phyloP scores from a whole-genome alignment of 2,329 filamentous ascomycete species.

The Phialophora tarda region DNA sequence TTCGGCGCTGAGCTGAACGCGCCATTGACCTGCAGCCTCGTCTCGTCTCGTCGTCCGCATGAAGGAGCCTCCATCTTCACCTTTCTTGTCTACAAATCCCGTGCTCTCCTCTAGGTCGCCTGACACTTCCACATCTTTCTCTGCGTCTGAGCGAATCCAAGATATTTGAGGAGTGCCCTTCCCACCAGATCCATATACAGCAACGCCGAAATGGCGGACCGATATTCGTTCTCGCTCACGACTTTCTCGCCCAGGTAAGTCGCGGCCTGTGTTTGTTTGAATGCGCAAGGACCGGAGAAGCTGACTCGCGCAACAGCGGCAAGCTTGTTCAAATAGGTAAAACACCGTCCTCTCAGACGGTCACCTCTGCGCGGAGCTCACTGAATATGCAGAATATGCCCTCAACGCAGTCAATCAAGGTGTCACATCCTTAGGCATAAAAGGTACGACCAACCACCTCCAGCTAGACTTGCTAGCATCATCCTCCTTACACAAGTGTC shows the following conservation, averaged over 20 bases:
- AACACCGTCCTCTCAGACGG: constrained; percentile 27
- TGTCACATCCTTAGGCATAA: constrained; percentile 97
- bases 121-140: background rate
- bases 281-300: constrained; percentile 29
- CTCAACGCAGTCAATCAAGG: constrained; percentile 99
- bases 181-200: background rate
- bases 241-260: constrained; percentile 98
- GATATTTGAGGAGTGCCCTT: background rate
- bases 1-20: constrained; percentile 10
- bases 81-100: background rate
- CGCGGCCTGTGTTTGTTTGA: constrained; percentile 38
- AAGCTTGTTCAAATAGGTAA: constrained; percentile 98
- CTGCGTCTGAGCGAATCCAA: background rate
- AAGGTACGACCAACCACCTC: constrained; percentile 65
- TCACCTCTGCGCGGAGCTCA: constrained; percentile 29
- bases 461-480: background rate
- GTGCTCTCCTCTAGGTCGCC: background rate
- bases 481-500: constrained; percentile 11
- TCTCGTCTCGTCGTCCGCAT: constrained; percentile 7
- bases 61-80: background rate
- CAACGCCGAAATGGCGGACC: constrained; percentile 76
- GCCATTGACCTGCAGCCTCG: constrained; percentile 28
- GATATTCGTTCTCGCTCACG: constrained; percentile 98
- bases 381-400: constrained; percentile 78
- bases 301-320: constrained; percentile 69